phyloP scores from a whole-genome alignment of 192 early-diverging fungal genomes.

The Lobulomyces angularis region DNA sequence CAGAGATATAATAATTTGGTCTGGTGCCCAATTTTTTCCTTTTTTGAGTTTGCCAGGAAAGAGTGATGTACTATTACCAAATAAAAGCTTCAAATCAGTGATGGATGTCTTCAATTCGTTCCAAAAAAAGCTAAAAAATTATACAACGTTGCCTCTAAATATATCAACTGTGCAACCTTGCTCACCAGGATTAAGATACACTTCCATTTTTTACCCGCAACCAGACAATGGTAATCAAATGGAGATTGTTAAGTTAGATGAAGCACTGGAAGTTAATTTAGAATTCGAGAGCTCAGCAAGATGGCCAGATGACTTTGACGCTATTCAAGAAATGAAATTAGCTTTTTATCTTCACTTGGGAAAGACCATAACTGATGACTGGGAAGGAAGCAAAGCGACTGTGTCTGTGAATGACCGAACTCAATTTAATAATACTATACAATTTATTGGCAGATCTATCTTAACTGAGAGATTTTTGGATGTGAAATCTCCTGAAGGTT shows the following conservation, averaged over 20 bases:
- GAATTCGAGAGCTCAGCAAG: conserved; percentile 70
- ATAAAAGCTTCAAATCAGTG: conserved; percentile 48
- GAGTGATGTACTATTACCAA: background rate
- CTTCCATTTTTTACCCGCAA: conserved; percentile 65
- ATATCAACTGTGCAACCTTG: conserved; percentile 46
- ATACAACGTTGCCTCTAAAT: conserved; percentile 56
- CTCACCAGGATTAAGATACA: conserved; percentile 53
- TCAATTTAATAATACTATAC: background rate
- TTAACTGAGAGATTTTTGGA: conserved; percentile 46
- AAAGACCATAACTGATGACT: conserved; percentile 30
- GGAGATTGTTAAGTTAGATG: conserved; percentile 1
- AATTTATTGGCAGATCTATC: background rate
- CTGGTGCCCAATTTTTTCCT: too few relatives aligned
- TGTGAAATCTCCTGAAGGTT: conserved; percentile 56
- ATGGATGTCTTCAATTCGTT: conserved; percentile 57
- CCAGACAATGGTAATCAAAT: too few relatives aligned
- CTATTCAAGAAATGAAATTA: conserved; percentile 79
- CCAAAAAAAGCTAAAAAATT: conserved; percentile 38
- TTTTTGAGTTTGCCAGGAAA: too few relatives aligned
- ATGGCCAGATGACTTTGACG: conserved; percentile 81
- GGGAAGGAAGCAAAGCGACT: conserved; percentile 34
- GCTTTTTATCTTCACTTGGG: conserved; percentile 75
- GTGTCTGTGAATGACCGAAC: conserved; percentile 11
- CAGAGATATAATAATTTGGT: conserved; percentile 13
- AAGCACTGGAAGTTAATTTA: conserved; percentile 54